phyloP scores from a whole-genome alignment of 2,329 filamentous ascomycete genomes.

The Exophiala mesophila region DNA sequence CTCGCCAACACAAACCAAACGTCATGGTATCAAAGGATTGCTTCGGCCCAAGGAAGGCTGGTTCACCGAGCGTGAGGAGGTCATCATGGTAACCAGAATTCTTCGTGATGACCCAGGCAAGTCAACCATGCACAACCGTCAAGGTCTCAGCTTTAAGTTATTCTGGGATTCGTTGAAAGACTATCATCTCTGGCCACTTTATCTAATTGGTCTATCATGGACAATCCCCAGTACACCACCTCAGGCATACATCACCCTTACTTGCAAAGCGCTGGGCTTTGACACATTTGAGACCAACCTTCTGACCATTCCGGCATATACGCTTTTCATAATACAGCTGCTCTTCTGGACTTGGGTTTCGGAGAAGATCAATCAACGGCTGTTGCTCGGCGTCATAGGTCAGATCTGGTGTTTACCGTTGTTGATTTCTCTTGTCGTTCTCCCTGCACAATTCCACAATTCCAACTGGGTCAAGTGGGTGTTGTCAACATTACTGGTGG shows the following conservation, averaged over 20 bases:
- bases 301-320: conserved; percentile 56
- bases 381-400: conserved; percentile 45
- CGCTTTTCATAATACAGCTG: conserved; percentile 55
- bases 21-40: conserved; percentile 52
- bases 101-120: conserved; percentile 58
- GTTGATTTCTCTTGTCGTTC: conserved; percentile 51
- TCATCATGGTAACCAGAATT: conserved; percentile 56
- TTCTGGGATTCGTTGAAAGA: conserved; percentile 56
- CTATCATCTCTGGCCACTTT: conserved; percentile 58
- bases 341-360: conserved; percentile 51
- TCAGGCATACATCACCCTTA: conserved; percentile 55
- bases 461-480: conserved; percentile 50
- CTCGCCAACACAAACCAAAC: conserved; percentile 59
- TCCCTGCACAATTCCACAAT: conserved; percentile 46
- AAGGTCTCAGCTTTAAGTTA: conserved; percentile 51
- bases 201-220: conserved; percentile 49
- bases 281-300: conserved; percentile 59
- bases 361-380: conserved; percentile 43
- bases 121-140: conserved; percentile 57
- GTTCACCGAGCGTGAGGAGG: conserved; percentile 57
- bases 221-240: conserved; percentile 51
- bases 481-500: conserved; percentile 46
- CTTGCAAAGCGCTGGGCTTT: conserved; percentile 54
- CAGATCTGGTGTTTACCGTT: conserved; percentile 59
- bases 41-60: conserved; percentile 44